Evolutionary conservation across 1,139 yeast genomes (phyloP).

Genomic region (Pneumocystis murina): DNA sequence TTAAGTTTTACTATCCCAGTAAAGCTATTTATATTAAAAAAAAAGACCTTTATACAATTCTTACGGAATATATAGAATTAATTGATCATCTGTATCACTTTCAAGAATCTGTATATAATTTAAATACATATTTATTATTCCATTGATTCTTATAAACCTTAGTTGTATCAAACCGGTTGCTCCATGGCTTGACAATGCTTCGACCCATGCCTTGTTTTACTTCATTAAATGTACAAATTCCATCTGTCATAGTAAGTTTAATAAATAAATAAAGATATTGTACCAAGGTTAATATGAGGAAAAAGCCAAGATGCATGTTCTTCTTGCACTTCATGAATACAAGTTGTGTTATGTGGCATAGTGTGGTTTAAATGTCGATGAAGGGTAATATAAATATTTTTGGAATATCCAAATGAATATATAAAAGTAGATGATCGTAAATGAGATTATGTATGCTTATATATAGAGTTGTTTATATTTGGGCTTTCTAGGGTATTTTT

Average conservation of each 20-base stretch:
- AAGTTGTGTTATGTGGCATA: background rate
- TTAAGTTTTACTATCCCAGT: constrained; percentile 60
- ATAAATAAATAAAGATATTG: background rate
- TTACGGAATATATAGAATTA: constrained; percentile 48
- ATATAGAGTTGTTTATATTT: too few species aligned
- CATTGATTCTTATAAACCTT: constrained; percentile 1
- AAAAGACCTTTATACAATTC: background rate
- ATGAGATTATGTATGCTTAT: too few species aligned
- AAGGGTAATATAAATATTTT: too few species aligned
- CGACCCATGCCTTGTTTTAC: constrained; percentile 35
- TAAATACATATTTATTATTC: background rate
- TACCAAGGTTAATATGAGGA: background rate
- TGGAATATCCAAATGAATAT: too few species aligned
- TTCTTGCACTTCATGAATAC: background rate
- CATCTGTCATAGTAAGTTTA: background rate
- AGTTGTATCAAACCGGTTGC: constrained; percentile 28
- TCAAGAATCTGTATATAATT: constrained; percentile 33
- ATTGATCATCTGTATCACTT: constrained; percentile 72
- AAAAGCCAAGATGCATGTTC: background rate
- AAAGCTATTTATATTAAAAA: constrained; percentile 25
- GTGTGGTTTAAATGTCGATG: too few species aligned
- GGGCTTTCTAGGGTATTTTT: too few species aligned
- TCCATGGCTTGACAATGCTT: constrained; percentile 39
- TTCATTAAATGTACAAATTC: constrained; percentile 47
- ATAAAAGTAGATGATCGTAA: too few species aligned